Percentiles rank a stretch among this genome's conserved stretches.
phyloP scores from a whole-genome alignment of 1,139 yeast genomes.

The Sugiyamaella grinbergsii region DNA sequence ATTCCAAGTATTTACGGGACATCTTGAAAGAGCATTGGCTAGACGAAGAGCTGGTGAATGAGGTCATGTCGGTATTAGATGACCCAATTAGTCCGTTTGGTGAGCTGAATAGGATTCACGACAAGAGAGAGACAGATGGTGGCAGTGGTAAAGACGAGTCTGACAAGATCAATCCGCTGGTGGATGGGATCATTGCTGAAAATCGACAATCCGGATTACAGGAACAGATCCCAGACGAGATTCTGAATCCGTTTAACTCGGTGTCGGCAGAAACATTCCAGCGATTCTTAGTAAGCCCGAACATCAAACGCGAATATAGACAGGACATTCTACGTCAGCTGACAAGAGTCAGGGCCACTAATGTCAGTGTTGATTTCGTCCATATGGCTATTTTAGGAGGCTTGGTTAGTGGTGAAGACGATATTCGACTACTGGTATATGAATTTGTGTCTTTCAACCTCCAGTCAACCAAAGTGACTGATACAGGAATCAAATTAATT shows the following conservation, averaged over 20 bases:
- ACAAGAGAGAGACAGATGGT: background rate
- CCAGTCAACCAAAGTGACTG: conserved; percentile 17
- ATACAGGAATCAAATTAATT: conserved; percentile 28
- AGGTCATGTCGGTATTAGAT: conserved; percentile 7
- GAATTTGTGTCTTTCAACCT: conserved; percentile 30
- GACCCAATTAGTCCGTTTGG: conserved; percentile 12
- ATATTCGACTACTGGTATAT: conserved; percentile 28
- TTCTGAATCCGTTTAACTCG: conserved; percentile 20
- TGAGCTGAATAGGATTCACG: conserved; percentile 2
- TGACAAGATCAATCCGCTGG: conserved; percentile 14
- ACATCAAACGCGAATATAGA: conserved; percentile 10
- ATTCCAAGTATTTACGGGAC: too few relatives aligned
- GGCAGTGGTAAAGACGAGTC: background rate
- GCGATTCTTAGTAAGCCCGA: conserved; percentile 18
- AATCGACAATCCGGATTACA: conserved; percentile 10
- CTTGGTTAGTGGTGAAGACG: conserved; percentile 23
- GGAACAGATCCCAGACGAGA: conserved; percentile 1
- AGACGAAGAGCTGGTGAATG: conserved; percentile 8
- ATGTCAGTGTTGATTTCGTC: conserved; percentile 27
- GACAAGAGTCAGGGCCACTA: conserved; percentile 24
- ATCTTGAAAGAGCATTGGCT: conserved; percentile 21
- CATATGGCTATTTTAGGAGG: conserved; percentile 24
- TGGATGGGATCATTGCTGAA: conserved; percentile 12
- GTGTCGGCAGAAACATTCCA: conserved; percentile 20
- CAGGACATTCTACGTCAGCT: conserved; percentile 20